Base-by-base conservation (phyloP, 345 rosid genomes). In the Ceriops tagal region DNA sequence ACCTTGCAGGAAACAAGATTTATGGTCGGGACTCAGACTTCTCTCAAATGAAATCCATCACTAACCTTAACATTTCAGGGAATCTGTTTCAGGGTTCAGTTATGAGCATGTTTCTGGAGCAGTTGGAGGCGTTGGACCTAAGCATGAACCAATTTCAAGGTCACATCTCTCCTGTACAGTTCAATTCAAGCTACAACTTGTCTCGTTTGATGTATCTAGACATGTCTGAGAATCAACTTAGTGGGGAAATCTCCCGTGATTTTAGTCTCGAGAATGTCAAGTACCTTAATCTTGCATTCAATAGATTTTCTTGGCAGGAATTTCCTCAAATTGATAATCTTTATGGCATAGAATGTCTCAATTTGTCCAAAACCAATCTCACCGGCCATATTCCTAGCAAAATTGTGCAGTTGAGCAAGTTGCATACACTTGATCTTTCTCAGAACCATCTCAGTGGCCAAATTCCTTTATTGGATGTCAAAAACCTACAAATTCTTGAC, bases 121-220 rank as follows among this genome's bases (percentile, higher is more conserved):
- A 24, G 60, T 67, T 91, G 28, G 80, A 78, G 76, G 84, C 86
- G 69, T 74, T 83, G 76, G 98, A 93, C 75, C 71, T 93, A 22
- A 88, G 97, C 83, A 88, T 69, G 78, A 93, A 93, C 87, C 82
- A 73, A 82, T 85, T 91, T 79, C 86, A 82, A 73, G 98, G 91
- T 61, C 86, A 91, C 75, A 77, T 89, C 74, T 85, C 96, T 81
- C 92, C 87, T 87, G 96, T 88, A 89, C 89, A 78, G 53, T 81
- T 83, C 78, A 86, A 82, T 77, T 83, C 82, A 59, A 80, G 81
- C 70, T 80, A 74, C 73, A 82, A 80, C 57, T 77, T 89, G 89
- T 83, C 86, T 75, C 68, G 37, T 74, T 82, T 91, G 86, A 75
- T 85, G 78, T 70, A 82, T 81, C 80, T 91, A 55, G 98, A 93